Evolutionary conservation across 495 filamentous ascomycete species (phyloP).

Genomic region (Lepraria neglecta): DNA sequence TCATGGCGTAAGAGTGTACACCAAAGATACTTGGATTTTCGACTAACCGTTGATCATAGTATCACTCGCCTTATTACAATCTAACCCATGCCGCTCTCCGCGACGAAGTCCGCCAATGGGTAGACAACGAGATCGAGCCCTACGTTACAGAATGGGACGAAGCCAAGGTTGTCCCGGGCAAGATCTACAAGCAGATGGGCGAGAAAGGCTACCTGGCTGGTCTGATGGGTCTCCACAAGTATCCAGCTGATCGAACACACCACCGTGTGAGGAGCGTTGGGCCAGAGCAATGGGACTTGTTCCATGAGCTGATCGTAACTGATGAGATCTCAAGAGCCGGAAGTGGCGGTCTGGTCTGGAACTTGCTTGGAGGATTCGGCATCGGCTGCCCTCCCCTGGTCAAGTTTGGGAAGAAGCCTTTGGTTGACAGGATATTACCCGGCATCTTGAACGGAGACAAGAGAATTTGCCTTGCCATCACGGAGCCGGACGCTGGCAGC

Average conservation of each 20-base stretch:
- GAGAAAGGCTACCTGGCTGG: constrained; percentile 87
- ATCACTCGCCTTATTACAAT: constrained; percentile 95
- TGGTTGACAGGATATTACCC: constrained; percentile 79
- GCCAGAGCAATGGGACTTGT: constrained; percentile 90
- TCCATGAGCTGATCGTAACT: constrained; percentile 92
- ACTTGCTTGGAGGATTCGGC: constrained; percentile 87
- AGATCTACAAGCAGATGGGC: constrained; percentile 94
- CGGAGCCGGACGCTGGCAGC: constrained; percentile 72
- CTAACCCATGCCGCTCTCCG: constrained; percentile 85
- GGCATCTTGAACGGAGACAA: constrained; percentile 87
- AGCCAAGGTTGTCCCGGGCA: constrained; percentile 74
- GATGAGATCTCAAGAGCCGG: constrained; percentile 86
- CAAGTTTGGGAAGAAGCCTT: constrained; percentile 82
- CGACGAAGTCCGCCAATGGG: constrained; percentile 84
- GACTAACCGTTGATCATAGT: constrained; percentile 45
- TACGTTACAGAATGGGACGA: constrained; percentile 96
- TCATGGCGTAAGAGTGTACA: constrained; percentile 65
- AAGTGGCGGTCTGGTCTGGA: constrained; percentile 97
- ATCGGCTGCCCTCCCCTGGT: constrained; percentile 89
- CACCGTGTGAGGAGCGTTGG: constrained; percentile 68
- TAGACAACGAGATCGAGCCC: constrained; percentile 84
- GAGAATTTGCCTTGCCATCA: constrained; percentile 86
- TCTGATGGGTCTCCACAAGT: constrained; percentile 69
- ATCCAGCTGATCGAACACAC: constrained; percentile 65
- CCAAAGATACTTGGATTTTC: neutral